Percentiles rank a stretch among this genome's conserved stretches.
phyloP scores from a whole-genome alignment of 2,329 filamentous ascomycete species.

The Cordyceps militaris region DNA sequence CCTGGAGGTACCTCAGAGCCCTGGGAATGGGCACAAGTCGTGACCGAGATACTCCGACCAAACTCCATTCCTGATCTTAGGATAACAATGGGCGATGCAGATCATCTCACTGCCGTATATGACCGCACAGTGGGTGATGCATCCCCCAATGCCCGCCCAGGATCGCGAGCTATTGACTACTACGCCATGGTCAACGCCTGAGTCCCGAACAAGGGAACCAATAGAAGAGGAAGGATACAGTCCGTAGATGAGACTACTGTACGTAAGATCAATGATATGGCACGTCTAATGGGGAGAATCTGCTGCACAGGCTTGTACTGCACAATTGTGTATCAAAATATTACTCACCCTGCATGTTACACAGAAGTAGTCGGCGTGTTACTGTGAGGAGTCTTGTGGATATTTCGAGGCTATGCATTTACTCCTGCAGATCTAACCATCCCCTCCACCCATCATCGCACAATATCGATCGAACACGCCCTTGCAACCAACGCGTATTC shows the following conservation, averaged over 20 bases:
- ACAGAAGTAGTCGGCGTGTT: too few relatives aligned
- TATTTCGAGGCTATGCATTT: not conserved
- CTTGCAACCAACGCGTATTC: conserved; percentile 51
- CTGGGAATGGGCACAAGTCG: conserved; percentile 68
- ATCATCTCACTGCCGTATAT: conserved; percentile 12
- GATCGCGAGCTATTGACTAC: not conserved
- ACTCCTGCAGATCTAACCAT: conserved; percentile 31
- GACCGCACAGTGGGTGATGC: not conserved
- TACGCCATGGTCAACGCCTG: conserved; percentile 12
- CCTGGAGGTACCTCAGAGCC: conserved; percentile 53
- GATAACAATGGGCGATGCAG: conserved; percentile 13
- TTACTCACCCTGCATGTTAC: not conserved
- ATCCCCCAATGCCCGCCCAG: not conserved
- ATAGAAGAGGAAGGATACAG: not conserved
- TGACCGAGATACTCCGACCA: conserved; percentile 38
- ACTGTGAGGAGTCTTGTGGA: not conserved
- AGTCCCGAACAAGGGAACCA: not conserved
- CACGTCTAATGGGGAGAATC: not conserved
- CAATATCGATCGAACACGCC: conserved; percentile 44
- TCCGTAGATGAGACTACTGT: not conserved
- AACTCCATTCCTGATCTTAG: conserved; percentile 13
- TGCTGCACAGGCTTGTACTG: too few relatives aligned
- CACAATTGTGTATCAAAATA: not conserved
- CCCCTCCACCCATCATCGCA: conserved; percentile 36
- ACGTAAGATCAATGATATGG: not conserved